Percentiles rank a stretch among this genome's conserved stretches.
Conservation (phyloP, 129 eudicot genomes). For the Escallonia rubra region DNA sequence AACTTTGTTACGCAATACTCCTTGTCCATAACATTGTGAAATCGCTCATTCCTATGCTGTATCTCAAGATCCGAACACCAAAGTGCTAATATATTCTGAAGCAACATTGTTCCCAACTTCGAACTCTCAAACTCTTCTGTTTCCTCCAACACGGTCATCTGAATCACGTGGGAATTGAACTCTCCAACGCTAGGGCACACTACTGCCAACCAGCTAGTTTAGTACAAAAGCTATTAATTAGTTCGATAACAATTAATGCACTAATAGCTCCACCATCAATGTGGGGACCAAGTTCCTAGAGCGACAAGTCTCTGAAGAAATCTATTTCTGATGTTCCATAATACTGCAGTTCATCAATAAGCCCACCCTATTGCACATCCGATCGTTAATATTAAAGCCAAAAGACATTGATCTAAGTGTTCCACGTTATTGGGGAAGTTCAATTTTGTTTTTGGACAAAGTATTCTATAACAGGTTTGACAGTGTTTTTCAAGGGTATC, state of each 20-base stretch:
- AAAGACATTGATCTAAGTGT: background rate
- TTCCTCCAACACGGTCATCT: constrained; percentile 28
- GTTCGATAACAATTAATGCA: background rate
- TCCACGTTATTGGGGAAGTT: constrained; percentile 1
- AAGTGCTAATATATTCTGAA: background rate
- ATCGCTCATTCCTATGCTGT: background rate
- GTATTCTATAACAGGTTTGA: no score
- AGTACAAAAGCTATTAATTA: background rate
- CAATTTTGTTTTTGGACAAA: background rate
- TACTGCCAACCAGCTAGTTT: background rate
- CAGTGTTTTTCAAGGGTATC: background rate
- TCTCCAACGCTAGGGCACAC: constrained; percentile 20
- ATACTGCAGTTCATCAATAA: background rate
- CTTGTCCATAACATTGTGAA: no score
- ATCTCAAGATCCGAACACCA: background rate
- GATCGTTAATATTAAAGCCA: background rate
- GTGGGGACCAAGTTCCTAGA: constrained; percentile 17
- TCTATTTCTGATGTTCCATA: background rate
- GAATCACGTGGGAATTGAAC: constrained; percentile 33
- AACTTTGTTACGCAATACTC: no score
- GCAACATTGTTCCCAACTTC: background rate
- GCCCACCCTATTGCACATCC: background rate
- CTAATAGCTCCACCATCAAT: constrained; percentile 4
- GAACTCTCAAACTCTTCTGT: constrained; percentile 13
- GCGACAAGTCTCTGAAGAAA: background rate